These are phyloP conservation scores for Mycena olivaceomarginata DNA, from an alignment of 768 basidiomycete species.

Conservation along the genomic window DNA sequence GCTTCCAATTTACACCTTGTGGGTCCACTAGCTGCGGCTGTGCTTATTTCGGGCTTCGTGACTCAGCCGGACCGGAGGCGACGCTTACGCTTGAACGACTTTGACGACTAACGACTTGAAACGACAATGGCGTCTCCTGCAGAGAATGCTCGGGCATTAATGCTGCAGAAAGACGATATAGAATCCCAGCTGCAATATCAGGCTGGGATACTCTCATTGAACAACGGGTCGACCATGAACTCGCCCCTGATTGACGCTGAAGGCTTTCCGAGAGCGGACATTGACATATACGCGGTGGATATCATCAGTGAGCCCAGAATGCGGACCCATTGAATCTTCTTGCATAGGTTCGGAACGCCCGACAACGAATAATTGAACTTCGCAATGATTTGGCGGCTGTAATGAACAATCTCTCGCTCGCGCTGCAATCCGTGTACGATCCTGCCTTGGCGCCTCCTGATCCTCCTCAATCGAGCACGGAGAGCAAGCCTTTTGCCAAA, in stretches of 20 bases:
- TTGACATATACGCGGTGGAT: conserved; percentile 90
- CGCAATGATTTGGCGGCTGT: conserved; percentile 86
- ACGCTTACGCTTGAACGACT: not conserved
- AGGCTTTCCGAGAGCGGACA: conserved; percentile 92
- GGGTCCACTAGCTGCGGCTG: conserved; percentile 20
- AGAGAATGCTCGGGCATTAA: conserved; percentile 72
- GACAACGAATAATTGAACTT: conserved; percentile 80
- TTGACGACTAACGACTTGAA: conserved; percentile 8
- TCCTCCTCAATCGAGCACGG: conserved; percentile 42
- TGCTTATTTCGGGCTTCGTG: not conserved
- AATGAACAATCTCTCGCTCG: conserved; percentile 80
- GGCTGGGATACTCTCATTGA: conserved; percentile 76
- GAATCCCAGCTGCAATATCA: conserved; percentile 83
- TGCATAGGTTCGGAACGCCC: conserved; percentile 52
- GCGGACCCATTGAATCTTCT: conserved; percentile 76
- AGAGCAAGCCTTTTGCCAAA: conserved; percentile 79
- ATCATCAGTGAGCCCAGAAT: conserved; percentile 77
- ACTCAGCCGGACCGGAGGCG: not conserved
- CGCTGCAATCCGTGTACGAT: conserved; percentile 83
- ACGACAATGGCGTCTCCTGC: conserved; percentile 31
- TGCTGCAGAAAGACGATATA: conserved; percentile 81
- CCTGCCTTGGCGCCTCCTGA: conserved; percentile 55
- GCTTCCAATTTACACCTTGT: not conserved
- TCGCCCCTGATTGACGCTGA: conserved; percentile 89
- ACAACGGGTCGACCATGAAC: conserved; percentile 75